Base-by-base conservation (phyloP, 768 basidiomycete species). In the Leccinum aurantiacum region DNA sequence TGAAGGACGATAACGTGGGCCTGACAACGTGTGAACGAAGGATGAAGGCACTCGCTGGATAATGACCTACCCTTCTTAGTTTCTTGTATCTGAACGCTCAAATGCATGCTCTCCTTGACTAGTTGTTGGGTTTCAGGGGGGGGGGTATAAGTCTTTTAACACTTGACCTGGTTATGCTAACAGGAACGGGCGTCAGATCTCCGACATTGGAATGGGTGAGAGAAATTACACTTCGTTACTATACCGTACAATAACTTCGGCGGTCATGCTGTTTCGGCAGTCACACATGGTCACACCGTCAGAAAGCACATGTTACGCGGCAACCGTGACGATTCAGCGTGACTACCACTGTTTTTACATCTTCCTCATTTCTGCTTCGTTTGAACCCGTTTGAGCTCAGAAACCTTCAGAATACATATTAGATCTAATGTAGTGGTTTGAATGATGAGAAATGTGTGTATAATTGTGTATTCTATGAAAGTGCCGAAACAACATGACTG, bases 1-100 rank as follows among this genome's bases (percentile, higher is more conserved):
- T 0, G 91, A 93, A 6, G 94, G 94, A 63, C 94, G 95, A 71
- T 96, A 96, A 19, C 94, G 83, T 4, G 94, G 94, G 2, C 93
- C 92, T 93, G 57, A 14, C 17, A 19, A 50, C 10, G 1, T n/a
- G 25, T 51, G 27, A 50, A 60, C 17, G 48, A 37, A 47, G 2
- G 27, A 48, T 11, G 17, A 54, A 22, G 4, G 37, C 17, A 41
- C 25, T 2, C n/a, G 11, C 24, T 22, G 3, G 56, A 38, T 49
- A 14, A n/a, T 17, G 37, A 54, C 51, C 3, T 8, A 86, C 92
- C 93, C 76, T 90, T 93, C 74, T 87, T 90, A 0, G 92, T 89
- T 72, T 95, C 93, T 67, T 91, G 89, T 8, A 96, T 90, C 70
- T 95, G 94, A 6, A 92, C 79, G 38, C 91, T 90, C 1, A 84